Percentiles rank a stretch among this genome's conserved stretches.
These are phyloP conservation scores for Coemansia sp. DNA, from an alignment of 192 early-diverging fungal species.

Conservation along the genomic window DNA sequence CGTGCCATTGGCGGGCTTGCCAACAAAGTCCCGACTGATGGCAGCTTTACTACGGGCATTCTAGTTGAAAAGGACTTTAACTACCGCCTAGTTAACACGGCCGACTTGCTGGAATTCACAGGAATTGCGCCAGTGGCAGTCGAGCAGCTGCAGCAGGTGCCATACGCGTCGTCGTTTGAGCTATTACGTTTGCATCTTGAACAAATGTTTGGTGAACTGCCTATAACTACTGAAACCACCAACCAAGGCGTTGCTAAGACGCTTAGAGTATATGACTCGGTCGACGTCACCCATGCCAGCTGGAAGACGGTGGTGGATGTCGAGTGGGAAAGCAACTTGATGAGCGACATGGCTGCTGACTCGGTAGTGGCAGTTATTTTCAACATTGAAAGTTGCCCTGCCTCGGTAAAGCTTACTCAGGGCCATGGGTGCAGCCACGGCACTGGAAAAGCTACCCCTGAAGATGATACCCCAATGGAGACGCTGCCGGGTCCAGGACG, in stretches of 20 bases:
- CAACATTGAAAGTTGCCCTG: constrained; percentile 82
- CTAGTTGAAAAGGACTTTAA: constrained; percentile 88
- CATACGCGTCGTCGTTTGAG: constrained; percentile 70
- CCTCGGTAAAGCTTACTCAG: constrained; percentile 73
- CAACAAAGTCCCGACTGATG: constrained; percentile 65
- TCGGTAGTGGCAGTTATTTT: constrained; percentile 83
- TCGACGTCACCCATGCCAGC: constrained; percentile 68
- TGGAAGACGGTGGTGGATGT: constrained; percentile 59
- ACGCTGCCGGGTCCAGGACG: constrained; percentile 10
- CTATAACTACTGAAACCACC: constrained; percentile 26
- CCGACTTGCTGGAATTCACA: constrained; percentile 80
- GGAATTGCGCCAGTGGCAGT: constrained; percentile 73
- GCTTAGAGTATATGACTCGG: constrained; percentile 66
- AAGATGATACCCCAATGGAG: not conserved
- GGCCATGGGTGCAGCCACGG: constrained; percentile 26
- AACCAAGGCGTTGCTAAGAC: constrained; percentile 19
- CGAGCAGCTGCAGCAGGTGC: constrained; percentile 74
- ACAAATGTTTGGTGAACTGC: constrained; percentile 85
- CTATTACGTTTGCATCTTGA: constrained; percentile 88
- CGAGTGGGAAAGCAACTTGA: constrained; percentile 87
- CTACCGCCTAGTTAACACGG: constrained; percentile 78
- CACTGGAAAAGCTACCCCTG: not conserved
- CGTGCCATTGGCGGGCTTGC: constrained; percentile 84
- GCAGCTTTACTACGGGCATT: constrained; percentile 69
- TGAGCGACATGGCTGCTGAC: constrained; percentile 97